Base-by-base conservation (phyloP, 768 basidiomycete genomes). In the Hypholoma sublateritium region DNA sequence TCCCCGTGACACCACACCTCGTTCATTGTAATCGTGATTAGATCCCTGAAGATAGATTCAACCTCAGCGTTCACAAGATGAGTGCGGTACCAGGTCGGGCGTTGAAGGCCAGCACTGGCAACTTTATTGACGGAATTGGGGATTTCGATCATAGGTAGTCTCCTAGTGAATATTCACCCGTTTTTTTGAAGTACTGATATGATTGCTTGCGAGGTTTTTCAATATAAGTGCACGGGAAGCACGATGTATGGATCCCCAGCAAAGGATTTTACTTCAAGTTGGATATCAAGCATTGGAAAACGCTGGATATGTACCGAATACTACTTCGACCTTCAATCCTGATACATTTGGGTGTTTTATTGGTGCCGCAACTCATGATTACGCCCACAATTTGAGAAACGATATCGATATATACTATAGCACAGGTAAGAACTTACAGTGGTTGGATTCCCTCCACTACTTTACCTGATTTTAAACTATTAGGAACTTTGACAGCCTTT, bases 171-270 rank as follows among this genome's bases (percentile, higher is more conserved):
- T 42, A 45, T 22, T 16, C 41, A 14, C 28, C 28, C 28, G 5
- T 5, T 32, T 32, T 9, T 5, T 14, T 5, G 16, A 51, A n/a
- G 25, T 2, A 21, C 13, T 13, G 21, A 21, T n/a, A 21, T 37
- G 39, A 12, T 49, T 19, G 41, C 25, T 9, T 19, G 37, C 5
- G 16, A 77, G 76, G 55, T 88, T 89, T 65, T 91, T 91, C 76
- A 83, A 80, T 41, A 80, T 89, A 44, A 87, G 84, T 39, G 88
- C 89, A 1, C 80, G 89, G 5, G 89, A 91, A 69, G 88, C 89
- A 13, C 81, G 73, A 58, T 82, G 76, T 67, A 90, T 90, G 87
- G 87, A 90, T 63, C 88, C 89, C 6, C 88, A 90, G 60, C 88
- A 89, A 59, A 80, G 89, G 4, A 62, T 91, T 34, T 72, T 91